A percentile compares a stretch with the other conserved stretches of the same genome.
Conservation (phyloP, 805 yeast species). For the Candida vaughaniae region DNA sequence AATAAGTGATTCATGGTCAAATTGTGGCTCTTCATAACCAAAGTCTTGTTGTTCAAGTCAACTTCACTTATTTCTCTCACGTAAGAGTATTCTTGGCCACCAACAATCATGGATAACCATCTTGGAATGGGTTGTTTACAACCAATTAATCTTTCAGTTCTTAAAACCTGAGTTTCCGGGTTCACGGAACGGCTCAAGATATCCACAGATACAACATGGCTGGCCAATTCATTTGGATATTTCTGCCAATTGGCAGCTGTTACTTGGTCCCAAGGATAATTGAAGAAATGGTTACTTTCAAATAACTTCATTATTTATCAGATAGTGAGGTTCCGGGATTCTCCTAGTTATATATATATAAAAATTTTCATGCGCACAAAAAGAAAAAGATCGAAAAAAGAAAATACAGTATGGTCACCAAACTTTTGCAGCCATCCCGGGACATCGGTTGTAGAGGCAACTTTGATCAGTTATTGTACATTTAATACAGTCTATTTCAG, state of each 20-base stretch:
- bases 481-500: too few species aligned
- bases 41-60: constrained; percentile 59
- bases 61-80: constrained; percentile 89
- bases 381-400: constrained; percentile 1
- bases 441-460: too few species aligned
- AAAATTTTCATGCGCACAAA: constrained; percentile 4
- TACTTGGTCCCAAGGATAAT: constrained; percentile 91
- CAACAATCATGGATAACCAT: constrained; percentile 75
- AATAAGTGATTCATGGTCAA: constrained; percentile 75
- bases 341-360: constrained; percentile 5
- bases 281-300: constrained; percentile 63
- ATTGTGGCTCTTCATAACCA: constrained; percentile 83
- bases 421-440: too few species aligned
- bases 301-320: constrained; percentile 70
- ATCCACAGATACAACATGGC: constrained; percentile 94
- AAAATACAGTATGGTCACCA: too few species aligned
- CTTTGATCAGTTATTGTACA: too few species aligned
- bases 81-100: constrained; percentile 69
- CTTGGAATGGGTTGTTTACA: constrained; percentile 83
- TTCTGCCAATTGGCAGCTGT: constrained; percentile 96
- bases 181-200: constrained; percentile 72
- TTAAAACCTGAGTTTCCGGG: constrained; percentile 47
- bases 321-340: too few species aligned
- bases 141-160: constrained; percentile 85
- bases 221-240: constrained; percentile 90